Percentiles rank a stretch among this genome's conserved stretches.
Evolutionary conservation across 2,329 filamentous ascomycete species (phyloP).

Genomic region (Alternaria sp.): DNA sequence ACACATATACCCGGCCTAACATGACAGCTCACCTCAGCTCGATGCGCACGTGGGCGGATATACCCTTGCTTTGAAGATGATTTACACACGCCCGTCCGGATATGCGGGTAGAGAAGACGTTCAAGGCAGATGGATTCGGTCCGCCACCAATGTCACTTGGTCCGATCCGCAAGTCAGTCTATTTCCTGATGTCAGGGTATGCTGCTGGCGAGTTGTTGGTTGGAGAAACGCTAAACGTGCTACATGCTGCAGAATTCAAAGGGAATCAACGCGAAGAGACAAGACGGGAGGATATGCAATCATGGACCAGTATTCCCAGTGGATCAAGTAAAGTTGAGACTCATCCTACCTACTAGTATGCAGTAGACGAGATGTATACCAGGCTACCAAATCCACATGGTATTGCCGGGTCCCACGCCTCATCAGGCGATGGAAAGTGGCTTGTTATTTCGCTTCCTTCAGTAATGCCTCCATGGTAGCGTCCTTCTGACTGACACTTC

Average conservation of each 20-base stretch:
- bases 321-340: not conserved
- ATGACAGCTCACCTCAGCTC: not conserved
- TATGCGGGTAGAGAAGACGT: no score
- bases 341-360: constrained; percentile 3
- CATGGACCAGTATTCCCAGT: not conserved
- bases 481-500: constrained; percentile 56
- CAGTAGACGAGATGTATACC: not conserved
- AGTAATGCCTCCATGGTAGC: constrained; percentile 58
- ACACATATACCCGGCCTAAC: not conserved
- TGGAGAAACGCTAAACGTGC: not conserved
- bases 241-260: not conserved
- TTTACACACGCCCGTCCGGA: no score
- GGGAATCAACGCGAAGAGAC: not conserved
- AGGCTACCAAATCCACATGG: not conserved
- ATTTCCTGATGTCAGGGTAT: no score
- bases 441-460: constrained; percentile 46
- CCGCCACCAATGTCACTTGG: no score
- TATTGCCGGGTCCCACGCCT: not conserved
- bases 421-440: not conserved
- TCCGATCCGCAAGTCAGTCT: no score
- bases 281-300: not conserved
- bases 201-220: no score
- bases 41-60: not conserved
- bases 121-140: no score
- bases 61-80: no score